Evolutionary conservation across 306 rosid species (phyloP).

Genomic region (Castanea mollissima): DNA sequence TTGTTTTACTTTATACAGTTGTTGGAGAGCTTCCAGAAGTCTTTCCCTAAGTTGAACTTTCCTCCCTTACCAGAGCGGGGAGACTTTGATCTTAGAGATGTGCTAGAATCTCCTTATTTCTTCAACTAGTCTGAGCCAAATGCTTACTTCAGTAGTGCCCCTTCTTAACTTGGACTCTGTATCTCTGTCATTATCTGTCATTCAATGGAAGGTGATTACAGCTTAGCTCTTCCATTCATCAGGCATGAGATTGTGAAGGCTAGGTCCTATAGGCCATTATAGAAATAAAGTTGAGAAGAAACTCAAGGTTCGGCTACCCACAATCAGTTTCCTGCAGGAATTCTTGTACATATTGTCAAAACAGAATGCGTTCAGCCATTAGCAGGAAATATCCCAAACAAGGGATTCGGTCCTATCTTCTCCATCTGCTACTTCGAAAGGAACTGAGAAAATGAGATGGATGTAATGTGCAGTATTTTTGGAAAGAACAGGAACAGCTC

Average conservation of each 20-base stretch:
- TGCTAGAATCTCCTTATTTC: slow-evolving; percentile 69
- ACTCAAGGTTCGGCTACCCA: slow-evolving; percentile 18
- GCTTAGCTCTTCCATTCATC: slow-evolving; percentile 19
- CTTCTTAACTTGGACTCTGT: slow-evolving; percentile 21
- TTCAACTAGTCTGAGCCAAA: slow-evolving; percentile 57
- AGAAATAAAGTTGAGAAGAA: slow-evolving; percentile 21
- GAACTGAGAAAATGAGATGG: slow-evolving; percentile 21
- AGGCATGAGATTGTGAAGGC: slow-evolving; percentile 22
- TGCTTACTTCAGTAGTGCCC: slow-evolving; percentile 9
- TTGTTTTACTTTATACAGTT: slow-evolving; percentile 40
- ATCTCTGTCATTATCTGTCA: slow-evolving; percentile 25
- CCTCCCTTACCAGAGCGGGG: slow-evolving; percentile 86
- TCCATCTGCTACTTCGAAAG: slow-evolving; percentile 16
- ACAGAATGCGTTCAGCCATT: slow-evolving; percentile 12
- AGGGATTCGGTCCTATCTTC: slow-evolving; percentile 28
- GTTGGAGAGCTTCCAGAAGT: slow-evolving; percentile 61
- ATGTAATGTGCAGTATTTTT: slow-evolving; percentile 23
- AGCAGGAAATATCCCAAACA: slow-evolving; percentile 10
- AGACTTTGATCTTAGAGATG: slow-evolving; percentile 76
- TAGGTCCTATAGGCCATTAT: slow-evolving; percentile 1
- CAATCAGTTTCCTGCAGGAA: slow-evolving; percentile 11
- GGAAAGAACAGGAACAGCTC: background rate
- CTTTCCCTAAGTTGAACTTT: slow-evolving; percentile 60
- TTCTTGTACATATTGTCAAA: slow-evolving; percentile 28
- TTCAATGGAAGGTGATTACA: slow-evolving; percentile 19